Conservation (phyloP, 208 protist species). For the Leishmania tarentolae region DNA sequence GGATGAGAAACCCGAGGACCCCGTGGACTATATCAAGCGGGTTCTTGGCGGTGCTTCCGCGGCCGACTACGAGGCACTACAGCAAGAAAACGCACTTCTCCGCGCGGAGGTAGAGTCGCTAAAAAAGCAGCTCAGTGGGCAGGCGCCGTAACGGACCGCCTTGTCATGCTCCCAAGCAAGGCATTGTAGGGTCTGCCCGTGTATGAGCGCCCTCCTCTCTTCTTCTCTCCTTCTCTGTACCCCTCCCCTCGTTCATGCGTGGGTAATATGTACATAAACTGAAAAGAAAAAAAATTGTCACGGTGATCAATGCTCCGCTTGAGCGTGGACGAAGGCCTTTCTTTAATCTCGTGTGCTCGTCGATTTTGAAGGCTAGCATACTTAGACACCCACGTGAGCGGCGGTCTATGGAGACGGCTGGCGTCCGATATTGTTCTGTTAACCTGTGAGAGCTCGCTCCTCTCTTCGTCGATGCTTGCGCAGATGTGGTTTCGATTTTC, state of each 20-base stretch:
- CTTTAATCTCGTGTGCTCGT: neutral
- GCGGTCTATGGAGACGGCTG: no score
- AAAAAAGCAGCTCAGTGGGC: conserved; percentile 73
- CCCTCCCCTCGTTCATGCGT: neutral
- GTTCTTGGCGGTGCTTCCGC: conserved; percentile 90
- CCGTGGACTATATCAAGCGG: conserved; percentile 94
- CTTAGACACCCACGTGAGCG: neutral
- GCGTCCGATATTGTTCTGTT: neutral
- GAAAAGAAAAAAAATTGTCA: neutral
- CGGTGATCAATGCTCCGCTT: neutral
- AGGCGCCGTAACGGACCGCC: conserved; percentile 11
- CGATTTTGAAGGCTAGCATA: neutral
- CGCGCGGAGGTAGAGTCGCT: conserved; percentile 82
- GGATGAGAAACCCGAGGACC: conserved; percentile 91
- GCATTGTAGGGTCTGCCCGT: neutral
- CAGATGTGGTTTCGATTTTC: neutral
- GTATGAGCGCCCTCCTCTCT: neutral
- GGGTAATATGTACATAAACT: conserved; percentile 11
- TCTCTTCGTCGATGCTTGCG: neutral
- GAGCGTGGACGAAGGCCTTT: neutral
- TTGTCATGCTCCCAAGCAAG: neutral
- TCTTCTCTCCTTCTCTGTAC: neutral
- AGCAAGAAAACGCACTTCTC: conserved; percentile 84
- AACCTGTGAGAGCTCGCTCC: neutral
- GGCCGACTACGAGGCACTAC: conserved; percentile 85